Evolutionary conservation across 1,284 basidiomycete species (phyloP).

Genomic region (Ceraceosorus guamensis): DNA sequence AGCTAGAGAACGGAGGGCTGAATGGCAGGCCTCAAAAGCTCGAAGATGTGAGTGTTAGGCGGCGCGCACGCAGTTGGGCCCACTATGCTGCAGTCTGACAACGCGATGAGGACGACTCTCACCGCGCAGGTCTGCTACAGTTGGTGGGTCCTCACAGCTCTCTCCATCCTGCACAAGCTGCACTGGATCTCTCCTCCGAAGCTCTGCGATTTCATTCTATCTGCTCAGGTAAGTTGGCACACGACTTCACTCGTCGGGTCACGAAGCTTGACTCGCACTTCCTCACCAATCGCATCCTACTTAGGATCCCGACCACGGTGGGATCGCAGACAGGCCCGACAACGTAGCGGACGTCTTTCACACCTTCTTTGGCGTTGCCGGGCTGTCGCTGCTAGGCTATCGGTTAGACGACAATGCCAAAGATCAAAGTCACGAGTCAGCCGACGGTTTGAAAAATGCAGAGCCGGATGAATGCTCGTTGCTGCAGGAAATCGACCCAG

Average conservation of each 20-base stretch:
- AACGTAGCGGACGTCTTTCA: constrained; percentile 95
- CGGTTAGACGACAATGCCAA: too few species aligned
- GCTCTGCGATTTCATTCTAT: constrained; percentile 71
- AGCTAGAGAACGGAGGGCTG: constrained; percentile 83
- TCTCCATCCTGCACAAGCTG: constrained; percentile 75
- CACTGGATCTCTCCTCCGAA: constrained; percentile 87
- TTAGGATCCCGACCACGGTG: constrained; percentile 80
- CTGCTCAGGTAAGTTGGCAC: constrained; percentile 63
- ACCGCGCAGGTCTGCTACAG: constrained; percentile 82
- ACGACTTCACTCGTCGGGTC: neutral
- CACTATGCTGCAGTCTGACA: neutral
- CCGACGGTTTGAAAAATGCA: too few species aligned
- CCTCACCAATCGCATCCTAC: constrained; percentile 2
- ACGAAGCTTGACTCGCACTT: neutral
- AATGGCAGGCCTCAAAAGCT: constrained; percentile 95
- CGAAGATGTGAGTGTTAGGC: constrained; percentile 66
- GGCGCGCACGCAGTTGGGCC: neutral
- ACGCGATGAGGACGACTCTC: neutral
- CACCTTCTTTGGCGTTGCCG: constrained; percentile 84
- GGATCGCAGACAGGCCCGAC: constrained; percentile 87
- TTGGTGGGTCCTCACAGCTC: constrained; percentile 86
- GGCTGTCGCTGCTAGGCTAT: constrained; percentile 39
- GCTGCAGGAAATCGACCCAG: neutral
- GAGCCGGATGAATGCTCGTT: neutral
- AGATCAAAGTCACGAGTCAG: too few species aligned